A percentile compares a stretch with the other conserved stretches of the same genome.
Conservation (phyloP, 2,329 filamentous ascomycete genomes). For the Hymenoscyphus fraxineus region DNA sequence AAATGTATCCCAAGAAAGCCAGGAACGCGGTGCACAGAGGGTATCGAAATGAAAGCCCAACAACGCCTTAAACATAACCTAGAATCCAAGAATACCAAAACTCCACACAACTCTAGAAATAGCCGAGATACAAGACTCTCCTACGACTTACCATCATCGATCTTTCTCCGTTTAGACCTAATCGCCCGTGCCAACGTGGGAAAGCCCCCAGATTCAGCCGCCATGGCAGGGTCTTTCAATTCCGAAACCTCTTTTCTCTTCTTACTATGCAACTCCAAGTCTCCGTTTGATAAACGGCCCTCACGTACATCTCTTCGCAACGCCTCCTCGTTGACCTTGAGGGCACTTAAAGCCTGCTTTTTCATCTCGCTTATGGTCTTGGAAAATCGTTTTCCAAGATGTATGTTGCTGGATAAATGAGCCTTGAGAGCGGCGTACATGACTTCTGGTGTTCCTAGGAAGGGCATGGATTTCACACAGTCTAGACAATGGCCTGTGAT, state of each 20-base stretch:
- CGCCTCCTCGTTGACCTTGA: background rate
- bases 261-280: background rate
- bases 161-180: background rate
- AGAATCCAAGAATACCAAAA: background rate
- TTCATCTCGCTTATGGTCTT: background rate
- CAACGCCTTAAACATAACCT: background rate
- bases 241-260: background rate
- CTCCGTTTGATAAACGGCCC: too few species aligned
- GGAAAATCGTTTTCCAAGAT: background rate
- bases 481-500: background rate
- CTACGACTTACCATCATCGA: background rate
- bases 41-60: background rate
- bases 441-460: background rate
- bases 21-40: background rate
- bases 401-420: background rate
- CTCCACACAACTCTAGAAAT: background rate
- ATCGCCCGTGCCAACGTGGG: background rate
- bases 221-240: too few species aligned
- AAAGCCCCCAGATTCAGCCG: background rate
- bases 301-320: background rate
- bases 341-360: background rate
- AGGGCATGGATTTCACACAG: background rate
- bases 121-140: background rate
- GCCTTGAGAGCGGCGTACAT: background rate
- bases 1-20: background rate